Evolutionary conservation across 805 yeast species (phyloP).

Genomic region (Ogataea nitratoaversa): DNA sequence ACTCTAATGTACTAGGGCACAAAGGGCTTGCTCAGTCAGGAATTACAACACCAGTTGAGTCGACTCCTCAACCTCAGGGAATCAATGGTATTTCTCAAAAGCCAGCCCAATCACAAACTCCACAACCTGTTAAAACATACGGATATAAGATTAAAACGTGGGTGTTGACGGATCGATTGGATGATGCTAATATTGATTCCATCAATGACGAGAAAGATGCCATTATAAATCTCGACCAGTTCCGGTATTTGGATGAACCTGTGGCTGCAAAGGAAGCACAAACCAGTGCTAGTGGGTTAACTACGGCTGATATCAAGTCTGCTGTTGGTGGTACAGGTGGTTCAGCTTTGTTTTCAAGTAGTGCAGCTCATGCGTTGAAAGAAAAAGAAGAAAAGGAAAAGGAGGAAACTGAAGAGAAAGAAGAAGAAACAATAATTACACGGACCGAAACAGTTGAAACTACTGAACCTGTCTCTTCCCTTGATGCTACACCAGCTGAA

Average conservation of each 20-base stretch:
- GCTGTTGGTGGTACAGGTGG: conserved; percentile 38
- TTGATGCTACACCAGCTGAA: background rate
- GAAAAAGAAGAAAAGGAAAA: conserved; percentile 4
- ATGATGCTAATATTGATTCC: conserved; percentile 15
- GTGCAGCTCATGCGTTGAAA: conserved; percentile 26
- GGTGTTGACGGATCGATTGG: conserved; percentile 21
- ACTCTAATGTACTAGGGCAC: conserved; percentile 4
- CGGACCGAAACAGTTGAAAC: background rate
- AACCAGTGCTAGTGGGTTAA: conserved; percentile 17
- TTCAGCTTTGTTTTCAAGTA: conserved; percentile 28
- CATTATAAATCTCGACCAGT: conserved; percentile 33
- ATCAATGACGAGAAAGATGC: conserved; percentile 31
- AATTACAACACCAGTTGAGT: conserved; percentile 18
- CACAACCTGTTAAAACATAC: conserved; percentile 25
- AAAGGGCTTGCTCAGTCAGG: conserved; percentile 12
- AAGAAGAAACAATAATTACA: background rate
- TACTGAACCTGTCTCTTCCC: background rate
- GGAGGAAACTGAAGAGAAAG: background rate
- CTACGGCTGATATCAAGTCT: conserved; percentile 38
- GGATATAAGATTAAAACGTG: conserved; percentile 33
- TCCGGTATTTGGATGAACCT: conserved; percentile 25
- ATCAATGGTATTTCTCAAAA: conserved; percentile 2
- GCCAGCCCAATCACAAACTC: conserved; percentile 23
- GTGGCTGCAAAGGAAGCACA: conserved; percentile 7
- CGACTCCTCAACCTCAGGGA: conserved; percentile 24